Conservation (phyloP, 495 filamentous ascomycete genomes). For the Lasiosphaeris hirsuta region DNA sequence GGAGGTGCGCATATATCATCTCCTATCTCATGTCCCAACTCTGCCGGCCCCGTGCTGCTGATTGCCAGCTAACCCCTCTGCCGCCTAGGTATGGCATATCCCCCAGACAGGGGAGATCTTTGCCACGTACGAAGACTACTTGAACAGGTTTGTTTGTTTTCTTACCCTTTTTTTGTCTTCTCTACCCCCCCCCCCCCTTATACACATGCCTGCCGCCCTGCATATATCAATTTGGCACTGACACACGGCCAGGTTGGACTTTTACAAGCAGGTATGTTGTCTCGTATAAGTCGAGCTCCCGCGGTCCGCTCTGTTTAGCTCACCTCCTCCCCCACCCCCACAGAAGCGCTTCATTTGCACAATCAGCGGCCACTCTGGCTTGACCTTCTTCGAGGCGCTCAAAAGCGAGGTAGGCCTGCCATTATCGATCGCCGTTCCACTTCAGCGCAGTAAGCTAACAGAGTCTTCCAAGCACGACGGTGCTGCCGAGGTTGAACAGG, state of each 20-base stretch:
- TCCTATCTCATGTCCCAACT: background rate
- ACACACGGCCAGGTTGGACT: conserved; percentile 66
- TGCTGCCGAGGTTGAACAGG: conserved; percentile 82
- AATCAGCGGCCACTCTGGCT: conserved; percentile 86
- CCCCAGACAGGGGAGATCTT: conserved; percentile 88
- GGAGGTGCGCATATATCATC: conserved; percentile 55
- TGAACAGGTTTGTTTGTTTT: conserved; percentile 61
- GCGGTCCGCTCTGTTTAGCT: background rate
- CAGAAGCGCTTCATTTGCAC: conserved; percentile 89
- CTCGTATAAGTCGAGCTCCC: background rate
- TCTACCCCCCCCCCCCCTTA: background rate
- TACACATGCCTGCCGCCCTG: too few relatives aligned
- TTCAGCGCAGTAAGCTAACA: conserved; percentile 5
- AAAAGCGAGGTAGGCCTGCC: conserved; percentile 81
- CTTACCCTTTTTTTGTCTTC: background rate
- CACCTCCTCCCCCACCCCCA: conserved; percentile 16
- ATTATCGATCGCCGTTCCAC: background rate
- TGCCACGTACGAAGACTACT: conserved; percentile 80
- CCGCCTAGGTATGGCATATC: conserved; percentile 83
- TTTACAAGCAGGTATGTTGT: conserved; percentile 75
- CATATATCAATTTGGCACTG: conserved; percentile 18
- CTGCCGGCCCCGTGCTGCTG: background rate
- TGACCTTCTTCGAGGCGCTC: conserved; percentile 92
- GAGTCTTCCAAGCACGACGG: conserved; percentile 61
- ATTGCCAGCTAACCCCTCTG: conserved; percentile 15